Conservation (phyloP, 1,284 basidiomycete genomes). For the Athelia sp. region DNA sequence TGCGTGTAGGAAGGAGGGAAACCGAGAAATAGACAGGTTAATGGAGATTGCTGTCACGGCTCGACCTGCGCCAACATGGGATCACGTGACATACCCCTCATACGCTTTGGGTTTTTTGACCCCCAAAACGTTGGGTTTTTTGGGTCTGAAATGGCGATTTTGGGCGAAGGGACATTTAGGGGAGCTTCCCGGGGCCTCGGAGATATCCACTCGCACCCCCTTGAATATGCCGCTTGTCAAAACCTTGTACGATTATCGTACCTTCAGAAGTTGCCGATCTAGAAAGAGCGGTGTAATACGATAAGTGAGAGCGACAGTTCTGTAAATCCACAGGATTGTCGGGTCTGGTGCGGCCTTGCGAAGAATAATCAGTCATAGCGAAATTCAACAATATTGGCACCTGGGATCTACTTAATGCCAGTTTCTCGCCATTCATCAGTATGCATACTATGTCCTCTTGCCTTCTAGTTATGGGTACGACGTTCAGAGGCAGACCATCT, state of each 20-base stretch:
- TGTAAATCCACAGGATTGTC: slow-evolving; percentile 29
- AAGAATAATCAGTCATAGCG: slow-evolving; percentile 36
- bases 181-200: too few relatives aligned
- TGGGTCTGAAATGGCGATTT: too few relatives aligned
- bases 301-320: slow-evolving; percentile 22
- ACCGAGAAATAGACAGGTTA: too few relatives aligned
- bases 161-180: too few relatives aligned
- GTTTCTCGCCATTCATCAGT: slow-evolving; percentile 20
- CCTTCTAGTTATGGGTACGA: slow-evolving; percentile 37
- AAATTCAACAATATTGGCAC: slow-evolving; percentile 32
- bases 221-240: slow-evolving; percentile 17
- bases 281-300: slow-evolving; percentile 32
- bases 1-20: too few relatives aligned
- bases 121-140: too few relatives aligned
- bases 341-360: slow-evolving; percentile 31
- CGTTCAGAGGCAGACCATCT: slow-evolving; percentile 28
- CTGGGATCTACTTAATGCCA: slow-evolving; percentile 23
- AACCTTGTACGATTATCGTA: slow-evolving; percentile 27
- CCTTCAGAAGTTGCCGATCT: slow-evolving; percentile 20
- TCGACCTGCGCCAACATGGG: too few relatives aligned
- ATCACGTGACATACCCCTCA: too few relatives aligned
- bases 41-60: too few relatives aligned
- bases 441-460: too few relatives aligned
- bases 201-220: slow-evolving; percentile 14
- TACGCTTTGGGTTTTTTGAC: too few relatives aligned